phyloP scores from a whole-genome alignment of 139 green algal species.

The Diplosphaera chodatii region DNA sequence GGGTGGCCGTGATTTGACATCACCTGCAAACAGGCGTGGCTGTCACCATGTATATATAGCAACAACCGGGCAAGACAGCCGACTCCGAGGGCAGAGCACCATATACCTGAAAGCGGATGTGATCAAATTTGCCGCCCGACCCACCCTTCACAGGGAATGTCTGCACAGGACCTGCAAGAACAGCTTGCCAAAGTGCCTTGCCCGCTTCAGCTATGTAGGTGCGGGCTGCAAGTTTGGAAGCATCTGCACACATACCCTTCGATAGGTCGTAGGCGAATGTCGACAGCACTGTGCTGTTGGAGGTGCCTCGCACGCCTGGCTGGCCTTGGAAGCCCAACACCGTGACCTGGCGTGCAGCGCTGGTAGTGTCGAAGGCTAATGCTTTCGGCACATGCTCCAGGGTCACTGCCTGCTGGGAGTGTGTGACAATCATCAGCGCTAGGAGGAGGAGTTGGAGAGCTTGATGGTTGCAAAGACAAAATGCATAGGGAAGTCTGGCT shows the following conservation, averaged over 20 bases:
- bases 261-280: not conserved
- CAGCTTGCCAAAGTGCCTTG: too few species aligned
- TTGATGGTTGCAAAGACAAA: too few species aligned
- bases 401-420: constrained; percentile 17
- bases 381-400: constrained; percentile 24
- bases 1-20: constrained; percentile 22
- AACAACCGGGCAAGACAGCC: not conserved
- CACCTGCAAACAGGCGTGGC: too few species aligned
- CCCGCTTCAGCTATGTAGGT: too few species aligned
- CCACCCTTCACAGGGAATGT: not conserved
- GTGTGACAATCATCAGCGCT: too few species aligned
- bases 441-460: too few species aligned
- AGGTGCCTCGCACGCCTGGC: not conserved
- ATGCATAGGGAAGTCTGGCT: too few species aligned
- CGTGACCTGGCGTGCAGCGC: constrained; percentile 9
- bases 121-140: not conserved
- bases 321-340: constrained; percentile 1
- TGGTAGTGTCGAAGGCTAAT: constrained; percentile 22
- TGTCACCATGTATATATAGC: too few species aligned
- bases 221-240: too few species aligned
- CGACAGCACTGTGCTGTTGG: not conserved
- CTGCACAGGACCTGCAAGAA: not conserved
- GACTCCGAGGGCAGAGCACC: too few species aligned
- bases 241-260: not conserved
- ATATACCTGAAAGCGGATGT: constrained; percentile 1